Evolutionary conservation across 768 basidiomycete genomes (phyloP), one percentile per base, ranked within the genome.

Genomic region (Leccinum truebloodii): DNA sequence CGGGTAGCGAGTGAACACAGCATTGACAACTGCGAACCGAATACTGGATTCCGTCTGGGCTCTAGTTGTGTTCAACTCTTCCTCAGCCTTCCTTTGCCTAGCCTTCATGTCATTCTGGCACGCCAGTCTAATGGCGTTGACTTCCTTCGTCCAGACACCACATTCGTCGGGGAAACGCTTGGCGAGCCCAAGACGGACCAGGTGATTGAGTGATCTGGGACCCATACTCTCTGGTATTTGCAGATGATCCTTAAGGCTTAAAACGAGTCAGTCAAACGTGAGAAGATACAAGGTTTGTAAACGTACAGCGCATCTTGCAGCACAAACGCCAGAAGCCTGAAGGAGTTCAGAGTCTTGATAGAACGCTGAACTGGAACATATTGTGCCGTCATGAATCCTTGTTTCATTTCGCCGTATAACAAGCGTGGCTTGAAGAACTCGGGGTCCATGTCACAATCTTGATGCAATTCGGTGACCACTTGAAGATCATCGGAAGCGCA

Each of bases 341-440:
- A 50, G 4, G 63, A n/a, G 16, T 30, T 54, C 28, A 60, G 37
- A 41, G 18, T 4, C 30, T 62, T 66, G 46, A 59, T 6, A 20
- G 54, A 41, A 18, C 65, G 69, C 55, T 52, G 63, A 24, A 54
- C 52, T 18, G 75, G 58, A 52, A 71, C 18, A 60, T 74, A 77
- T 50, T 55, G 53, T 4, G 66, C 61, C 0, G 72, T 76, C 63
- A 82, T 59, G 52, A 81, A 75, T 1, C 70, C 81, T 67, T 79
- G 79, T n/a, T 64, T 58, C 12, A 75, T 76, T 62, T 82, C 81
- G n/a, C 80, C 79, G 26, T 58, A 68, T 14, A 82, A 30, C 0
- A 81, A 63, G 28, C 68, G 68, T 35, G 77, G 78, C 28, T 65
- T 63, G 52, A 76, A 66, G 12, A 64, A 28, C 2, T 41, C 54